Evolutionary conservation across 2,329 filamentous ascomycete genomes (phyloP), one percentile per base, ranked within the genome.

Genomic region (Colletotrichum eremochloae): DNA sequence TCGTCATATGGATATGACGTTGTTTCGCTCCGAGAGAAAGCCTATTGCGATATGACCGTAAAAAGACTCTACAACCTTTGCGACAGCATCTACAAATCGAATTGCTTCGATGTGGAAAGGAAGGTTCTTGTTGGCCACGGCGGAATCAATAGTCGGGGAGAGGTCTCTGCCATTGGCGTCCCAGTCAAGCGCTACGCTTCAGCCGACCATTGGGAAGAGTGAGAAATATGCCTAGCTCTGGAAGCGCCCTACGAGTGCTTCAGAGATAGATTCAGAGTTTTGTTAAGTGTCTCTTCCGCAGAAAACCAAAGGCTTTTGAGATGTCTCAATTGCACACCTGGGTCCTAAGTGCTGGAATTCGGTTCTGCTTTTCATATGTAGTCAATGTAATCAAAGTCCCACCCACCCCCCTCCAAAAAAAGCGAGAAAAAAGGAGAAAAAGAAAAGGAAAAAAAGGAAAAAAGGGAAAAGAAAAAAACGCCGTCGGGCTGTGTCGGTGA

Each of bases 31-130:
- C 63, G 67, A 5, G 79, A 81, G 67, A 73, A 73, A 3, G 20
- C 79, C 8, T 81, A 79, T 69, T 82, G 80, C 71, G 78, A 81
- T 63, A 82, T 81, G 79, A 72, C 74, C 3, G 67, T 72, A 9
- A 77, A 78, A 61, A 68, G 76, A 55, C 55, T 77, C 29, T 78
- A 76, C 69, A 74, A 76, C 4, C 66, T 81, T 40, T 81, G 80
- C 67, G 68, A 69, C 20, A 50, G 52, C 3, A 52, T 46, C 0
- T 31, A 50, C 14, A 53, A 24, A 3, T 4, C 15, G 0, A 56
- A 71, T 18, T 71, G 68, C 29, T 67, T 71, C 3, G 68, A 71
- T 11, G 11, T 67, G 3, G 63, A 67, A 11, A 61, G 15, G 18
- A 56, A 36, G 6, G 29, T 55, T 6, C 63, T 71, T 20, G 50